Evolutionary conservation across 108 stramenopile species (phyloP).

Genomic region (Skeletonema grethae): DNA sequence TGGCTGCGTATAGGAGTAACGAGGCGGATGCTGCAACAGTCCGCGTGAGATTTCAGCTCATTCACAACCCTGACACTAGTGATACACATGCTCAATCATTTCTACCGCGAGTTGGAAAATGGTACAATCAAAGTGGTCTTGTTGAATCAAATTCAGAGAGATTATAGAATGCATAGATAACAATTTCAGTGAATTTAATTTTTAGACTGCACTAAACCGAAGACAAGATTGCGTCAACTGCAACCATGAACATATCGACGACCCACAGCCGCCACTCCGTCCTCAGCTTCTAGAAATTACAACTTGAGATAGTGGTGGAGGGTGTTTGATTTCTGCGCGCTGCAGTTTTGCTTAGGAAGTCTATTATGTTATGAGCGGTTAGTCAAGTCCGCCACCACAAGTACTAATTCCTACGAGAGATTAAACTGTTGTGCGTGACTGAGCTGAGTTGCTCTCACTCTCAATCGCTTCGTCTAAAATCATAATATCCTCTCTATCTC

Average conservation of each 20-base stretch:
- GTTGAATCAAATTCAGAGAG: background rate
- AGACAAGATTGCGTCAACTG: background rate
- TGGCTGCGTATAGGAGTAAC: constrained; percentile 69
- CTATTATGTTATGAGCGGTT: too few relatives aligned
- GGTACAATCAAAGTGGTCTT: constrained; percentile 2
- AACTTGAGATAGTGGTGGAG: background rate
- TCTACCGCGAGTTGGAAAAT: background rate
- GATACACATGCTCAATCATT: background rate
- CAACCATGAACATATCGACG: background rate
- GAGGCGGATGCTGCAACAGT: constrained; percentile 65
- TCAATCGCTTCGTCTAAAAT: too few relatives aligned
- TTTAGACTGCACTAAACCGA: background rate
- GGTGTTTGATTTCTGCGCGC: too few relatives aligned
- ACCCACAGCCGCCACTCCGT: background rate
- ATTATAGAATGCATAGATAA: background rate
- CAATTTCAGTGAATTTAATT: too few relatives aligned
- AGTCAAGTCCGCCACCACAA: too few relatives aligned
- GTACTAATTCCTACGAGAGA: too few relatives aligned
- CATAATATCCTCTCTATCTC: too few relatives aligned
- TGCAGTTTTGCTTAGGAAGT: too few relatives aligned
- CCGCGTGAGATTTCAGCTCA: constrained; percentile 55
- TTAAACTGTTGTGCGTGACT: too few relatives aligned
- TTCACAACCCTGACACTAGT: background rate
- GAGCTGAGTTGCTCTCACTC: too few relatives aligned
- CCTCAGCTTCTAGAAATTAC: background rate